Percentiles rank a stretch among this genome's conserved stretches.
These are phyloP conservation scores for Herpetospermum pedunculosum DNA, from an alignment of 306 rosid species.

Conservation along the genomic window DNA sequence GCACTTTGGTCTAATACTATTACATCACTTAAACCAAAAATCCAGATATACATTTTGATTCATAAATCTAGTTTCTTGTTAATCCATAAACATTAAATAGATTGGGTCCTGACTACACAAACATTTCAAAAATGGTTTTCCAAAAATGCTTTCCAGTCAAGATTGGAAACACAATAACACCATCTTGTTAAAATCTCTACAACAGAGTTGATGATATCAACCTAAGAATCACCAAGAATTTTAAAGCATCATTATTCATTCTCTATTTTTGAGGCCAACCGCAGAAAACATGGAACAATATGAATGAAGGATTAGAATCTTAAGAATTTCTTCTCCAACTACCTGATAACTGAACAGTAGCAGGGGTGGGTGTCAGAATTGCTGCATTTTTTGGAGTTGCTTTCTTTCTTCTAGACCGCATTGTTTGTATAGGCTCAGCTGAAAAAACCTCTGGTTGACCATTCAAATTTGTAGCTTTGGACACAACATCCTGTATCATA, in stretches of 20 bases:
- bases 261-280: background rate
- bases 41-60: background rate
- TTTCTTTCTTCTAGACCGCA: slow-evolving; percentile 20
- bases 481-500: slow-evolving; percentile 6
- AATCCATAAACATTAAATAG: background rate
- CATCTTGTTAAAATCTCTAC: background rate
- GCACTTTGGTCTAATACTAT: background rate
- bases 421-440: slow-evolving; percentile 1
- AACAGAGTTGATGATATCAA: background rate
- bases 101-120: background rate
- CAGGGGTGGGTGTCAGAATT: background rate
- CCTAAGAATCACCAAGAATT: background rate
- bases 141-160: too few relatives aligned
- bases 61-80: background rate
- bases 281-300: background rate
- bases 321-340: background rate
- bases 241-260: background rate
- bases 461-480: slow-evolving; percentile 12
- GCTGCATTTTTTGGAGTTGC: background rate
- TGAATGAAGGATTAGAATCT: background rate
- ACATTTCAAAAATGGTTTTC: background rate
- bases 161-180: background rate
- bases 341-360: background rate
- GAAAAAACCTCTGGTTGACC: background rate
- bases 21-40: background rate